Conservation (phyloP, 345 rosid species). For the Diplotaxis tenuifolia region DNA sequence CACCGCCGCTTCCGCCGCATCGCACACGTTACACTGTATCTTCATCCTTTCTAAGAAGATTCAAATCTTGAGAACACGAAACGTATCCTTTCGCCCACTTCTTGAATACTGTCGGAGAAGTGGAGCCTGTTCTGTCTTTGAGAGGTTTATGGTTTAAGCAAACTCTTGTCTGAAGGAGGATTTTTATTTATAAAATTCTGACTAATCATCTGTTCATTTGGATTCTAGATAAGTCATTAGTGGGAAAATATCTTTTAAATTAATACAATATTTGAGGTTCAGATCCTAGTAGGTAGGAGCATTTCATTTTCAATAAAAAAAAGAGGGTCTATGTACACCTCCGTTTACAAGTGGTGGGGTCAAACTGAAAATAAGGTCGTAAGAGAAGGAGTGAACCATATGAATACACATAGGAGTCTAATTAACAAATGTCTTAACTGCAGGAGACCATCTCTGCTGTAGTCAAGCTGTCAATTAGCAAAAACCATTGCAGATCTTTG, state of each 20-base stretch:
- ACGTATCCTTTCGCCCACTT: neutral
- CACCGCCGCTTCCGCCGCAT: conserved; percentile 84
- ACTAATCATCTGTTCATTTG: neutral
- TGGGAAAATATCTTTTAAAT: conserved; percentile 5
- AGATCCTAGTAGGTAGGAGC: neutral
- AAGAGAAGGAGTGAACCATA: conserved; percentile 23
- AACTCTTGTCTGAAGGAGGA: conserved; percentile 14
- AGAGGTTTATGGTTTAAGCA: conserved; percentile 44
- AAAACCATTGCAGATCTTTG: too few relatives aligned
- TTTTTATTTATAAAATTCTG: neutral
- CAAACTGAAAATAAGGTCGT: conserved; percentile 28
- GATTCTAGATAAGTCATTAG: conserved; percentile 21
- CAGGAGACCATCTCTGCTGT: conserved; percentile 35
- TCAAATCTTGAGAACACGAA: neutral
- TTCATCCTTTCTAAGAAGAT: conserved; percentile 42
- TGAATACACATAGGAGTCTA: too few relatives aligned
- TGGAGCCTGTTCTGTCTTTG: neutral
- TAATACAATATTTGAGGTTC: conserved; percentile 20
- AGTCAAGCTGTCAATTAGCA: conserved; percentile 25
- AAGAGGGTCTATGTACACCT: neutral
- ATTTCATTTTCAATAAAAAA: neutral
- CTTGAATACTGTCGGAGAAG: neutral
- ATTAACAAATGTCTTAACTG: conserved; percentile 37
- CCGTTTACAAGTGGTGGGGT: conserved; percentile 7
- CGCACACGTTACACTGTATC: conserved; percentile 98